Base-by-base conservation (phyloP, 331 rosid genomes). In the Malus hybrid region DNA sequence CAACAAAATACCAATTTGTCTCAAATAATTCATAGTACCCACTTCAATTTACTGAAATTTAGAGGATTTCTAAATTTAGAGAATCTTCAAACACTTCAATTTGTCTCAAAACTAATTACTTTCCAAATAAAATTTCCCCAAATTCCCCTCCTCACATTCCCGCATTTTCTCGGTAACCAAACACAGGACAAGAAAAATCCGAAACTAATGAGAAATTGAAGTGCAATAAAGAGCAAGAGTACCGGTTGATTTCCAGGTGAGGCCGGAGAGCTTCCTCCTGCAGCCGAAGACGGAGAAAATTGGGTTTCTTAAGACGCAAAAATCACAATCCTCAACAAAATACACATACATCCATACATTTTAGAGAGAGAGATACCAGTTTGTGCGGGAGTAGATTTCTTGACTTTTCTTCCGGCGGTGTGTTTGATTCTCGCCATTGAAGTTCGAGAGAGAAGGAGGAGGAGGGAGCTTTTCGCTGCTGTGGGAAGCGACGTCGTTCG, bases 351-450 rank as follows among this genome's bases (percentile, higher is more conserved):
- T 10, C n/a, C 6, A 65, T 14, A 57, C 11, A 4, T 14, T 10
- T 12, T 1, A 63, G 54, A 72, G 15, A 24, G 16, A 65, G 78
- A 67, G 59, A 32, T 46, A 77, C 81, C 81, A 33, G 81, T 14
- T n/a, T 42, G 33, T 6, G 12, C 15, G 7, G 39, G 36, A 70
- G 3, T 7, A 5, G 39, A 8, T 59, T 59, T 29, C 6, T 6
- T 74, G 27, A 0, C 70, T 32, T 33, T 79, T 31, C 79, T 61
- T 4, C 1, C 0, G 33, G 86, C 83, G 4, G 71, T 54, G 33
- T 74, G 77, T 69, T 82, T 82, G 50, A 70, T 34, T 54, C 83
- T 82, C 74, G 77, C 85, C 82, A 82, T 82, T 69, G 73, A 75
- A 7, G 29, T 60, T 60, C 14, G 63, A 10, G 10, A 50, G 44